Evolutionary conservation across 2,329 filamentous ascomycete species (phyloP).

Genomic region (Aspergillus calidoustus): DNA sequence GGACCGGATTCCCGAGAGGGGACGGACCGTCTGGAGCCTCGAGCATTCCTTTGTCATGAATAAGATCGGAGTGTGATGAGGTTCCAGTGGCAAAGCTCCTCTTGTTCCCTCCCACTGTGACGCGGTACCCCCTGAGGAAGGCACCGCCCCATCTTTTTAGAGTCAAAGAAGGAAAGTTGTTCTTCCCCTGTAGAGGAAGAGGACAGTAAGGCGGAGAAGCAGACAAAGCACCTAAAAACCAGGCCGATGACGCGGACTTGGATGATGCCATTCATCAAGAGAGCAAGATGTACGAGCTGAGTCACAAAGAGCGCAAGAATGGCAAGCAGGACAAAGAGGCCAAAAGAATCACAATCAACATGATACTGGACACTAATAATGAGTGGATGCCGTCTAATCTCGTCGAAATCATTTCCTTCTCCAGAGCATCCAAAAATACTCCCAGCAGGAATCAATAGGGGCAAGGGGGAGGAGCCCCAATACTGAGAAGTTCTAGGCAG

Average conservation of each 20-base stretch:
- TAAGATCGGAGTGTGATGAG: conserved; percentile 2
- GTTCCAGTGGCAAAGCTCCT: conserved; percentile 3
- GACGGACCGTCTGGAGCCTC: not conserved
- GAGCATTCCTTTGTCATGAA: not conserved
- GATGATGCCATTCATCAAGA: not conserved
- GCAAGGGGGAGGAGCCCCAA: not conserved
- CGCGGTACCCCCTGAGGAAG: conserved; percentile 6
- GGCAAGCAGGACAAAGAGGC: not conserved
- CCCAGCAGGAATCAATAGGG: conserved; percentile 5
- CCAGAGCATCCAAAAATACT: conserved; percentile 8
- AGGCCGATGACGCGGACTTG: conserved; percentile 3
- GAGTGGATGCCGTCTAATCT: conserved; percentile 6
- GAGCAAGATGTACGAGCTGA: not conserved
- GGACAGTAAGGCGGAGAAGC: not conserved
- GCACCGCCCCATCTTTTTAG: conserved; percentile 9
- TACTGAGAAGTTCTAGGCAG: conserved; percentile 6
- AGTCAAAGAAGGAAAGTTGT: conserved; percentile 4
- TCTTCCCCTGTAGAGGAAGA: not conserved
- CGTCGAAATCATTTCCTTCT: conserved; percentile 10
- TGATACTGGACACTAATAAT: conserved; percentile 4
- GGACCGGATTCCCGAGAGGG: not conserved
- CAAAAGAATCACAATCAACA: conserved; percentile 4
- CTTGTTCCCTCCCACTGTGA: not conserved
- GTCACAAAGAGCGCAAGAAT: not conserved
- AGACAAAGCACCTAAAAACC: conserved; percentile 1